Evolutionary conservation across 106 monocot species (phyloP).

Genomic region (Gastrodia elata): DNA sequence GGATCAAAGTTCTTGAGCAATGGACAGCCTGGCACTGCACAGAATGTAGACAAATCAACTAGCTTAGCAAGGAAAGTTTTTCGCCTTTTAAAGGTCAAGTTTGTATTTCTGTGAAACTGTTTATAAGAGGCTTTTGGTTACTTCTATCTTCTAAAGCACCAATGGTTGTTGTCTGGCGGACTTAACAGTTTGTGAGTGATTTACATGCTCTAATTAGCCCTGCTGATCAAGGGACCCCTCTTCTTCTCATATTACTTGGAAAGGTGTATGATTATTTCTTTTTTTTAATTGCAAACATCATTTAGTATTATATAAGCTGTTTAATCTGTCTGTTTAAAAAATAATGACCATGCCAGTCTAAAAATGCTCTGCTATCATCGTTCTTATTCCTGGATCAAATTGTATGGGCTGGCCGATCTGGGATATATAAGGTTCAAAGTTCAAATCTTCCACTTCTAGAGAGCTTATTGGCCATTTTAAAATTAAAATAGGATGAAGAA

Average conservation of each 20-base stretch:
- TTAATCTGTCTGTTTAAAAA: not conserved
- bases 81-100: slow-evolving; percentile 68
- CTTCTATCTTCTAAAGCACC: not conserved
- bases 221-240: slow-evolving; percentile 51
- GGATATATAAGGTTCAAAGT: slow-evolving; percentile 76
- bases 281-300: not conserved
- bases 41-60: slow-evolving; percentile 79
- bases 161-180: slow-evolving; percentile 1
- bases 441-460: not conserved
- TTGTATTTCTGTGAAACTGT: not conserved
- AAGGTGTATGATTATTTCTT: slow-evolving; percentile 33
- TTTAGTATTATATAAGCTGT: not conserved
- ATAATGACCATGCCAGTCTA: slow-evolving; percentile 40
- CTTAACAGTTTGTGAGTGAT: slow-evolving; percentile 83
- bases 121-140: not conserved
- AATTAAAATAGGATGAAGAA: not conserved
- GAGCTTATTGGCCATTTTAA: not conserved
- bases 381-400: slow-evolving; percentile 96
- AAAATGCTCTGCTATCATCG: slow-evolving; percentile 85
- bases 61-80: slow-evolving; percentile 86
- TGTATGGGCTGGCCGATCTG: slow-evolving; percentile 82
- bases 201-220: slow-evolving; percentile 84
- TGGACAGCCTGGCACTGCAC: slow-evolving; percentile 72
- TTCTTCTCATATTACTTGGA: slow-evolving; percentile 73
- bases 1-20: slow-evolving; percentile 84